Evolutionary conservation across 2,329 filamentous ascomycete genomes (phyloP).

Genomic region (Acrocalymma vagum): DNA sequence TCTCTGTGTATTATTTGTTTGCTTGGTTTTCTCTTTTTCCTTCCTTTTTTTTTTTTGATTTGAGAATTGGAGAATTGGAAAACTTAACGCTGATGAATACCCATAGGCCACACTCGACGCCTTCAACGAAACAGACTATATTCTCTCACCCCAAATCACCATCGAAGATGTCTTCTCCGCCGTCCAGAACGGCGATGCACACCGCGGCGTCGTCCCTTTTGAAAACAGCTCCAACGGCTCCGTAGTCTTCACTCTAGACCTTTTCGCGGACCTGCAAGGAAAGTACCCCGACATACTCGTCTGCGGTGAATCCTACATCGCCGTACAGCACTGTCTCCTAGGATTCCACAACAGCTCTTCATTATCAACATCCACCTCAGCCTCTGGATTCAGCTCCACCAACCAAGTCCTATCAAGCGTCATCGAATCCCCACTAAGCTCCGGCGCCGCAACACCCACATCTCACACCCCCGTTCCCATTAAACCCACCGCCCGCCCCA

Average conservation of each 20-base stretch:
- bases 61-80: no score
- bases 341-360: slow-evolving; percentile 50
- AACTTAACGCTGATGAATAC: slow-evolving; percentile 2
- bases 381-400: slow-evolving; percentile 1
- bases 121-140: slow-evolving; percentile 50
- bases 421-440: slow-evolving; percentile 42
- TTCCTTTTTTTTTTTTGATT: no score
- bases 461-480: slow-evolving; percentile 54
- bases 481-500: slow-evolving; percentile 59
- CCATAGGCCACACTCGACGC: slow-evolving; percentile 63
- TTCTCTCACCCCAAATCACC: slow-evolving; percentile 51
- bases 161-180: slow-evolving; percentile 78
- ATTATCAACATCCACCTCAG: slow-evolving; percentile 17
- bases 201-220: slow-evolving; percentile 87
- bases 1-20: no score
- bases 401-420: slow-evolving; percentile 3
- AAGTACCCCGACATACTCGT: slow-evolving; percentile 75
- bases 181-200: slow-evolving; percentile 71
- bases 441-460: slow-evolving; percentile 62
- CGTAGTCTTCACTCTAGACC: slow-evolving; percentile 88
- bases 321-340: slow-evolving; percentile 88
- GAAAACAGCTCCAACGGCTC: slow-evolving; percentile 96
- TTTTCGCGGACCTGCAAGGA: slow-evolving; percentile 77
- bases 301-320: slow-evolving; percentile 83
- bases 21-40: no score